These are phyloP conservation scores for Mycena crocata DNA, from an alignment of 768 basidiomycete species.

Conservation along the genomic window DNA sequence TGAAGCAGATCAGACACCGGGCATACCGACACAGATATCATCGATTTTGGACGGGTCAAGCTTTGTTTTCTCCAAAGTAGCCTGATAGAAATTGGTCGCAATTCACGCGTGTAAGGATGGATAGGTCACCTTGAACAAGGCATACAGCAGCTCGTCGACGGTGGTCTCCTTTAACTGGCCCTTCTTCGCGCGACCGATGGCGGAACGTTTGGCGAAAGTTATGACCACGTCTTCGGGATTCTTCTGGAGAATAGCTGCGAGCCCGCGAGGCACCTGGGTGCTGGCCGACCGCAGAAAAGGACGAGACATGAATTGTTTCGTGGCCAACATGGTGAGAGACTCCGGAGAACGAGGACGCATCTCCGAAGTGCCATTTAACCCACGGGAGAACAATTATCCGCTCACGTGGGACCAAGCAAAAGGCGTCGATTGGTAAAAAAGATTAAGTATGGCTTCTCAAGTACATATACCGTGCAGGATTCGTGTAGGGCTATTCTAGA, in stretches of 20 bases:
- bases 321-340: conserved; percentile 29
- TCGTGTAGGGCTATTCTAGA: conserved; percentile 1
- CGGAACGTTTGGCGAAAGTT: conserved; percentile 89
- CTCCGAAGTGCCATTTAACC: no score
- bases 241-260: conserved; percentile 70
- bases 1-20: not conserved
- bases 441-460: not conserved
- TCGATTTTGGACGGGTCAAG: conserved; percentile 80
- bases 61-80: conserved; percentile 71
- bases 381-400: conserved; percentile 11
- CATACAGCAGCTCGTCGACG: conserved; percentile 88
- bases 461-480: conserved; percentile 18
- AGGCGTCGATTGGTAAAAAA: not conserved
- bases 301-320: conserved; percentile 31
- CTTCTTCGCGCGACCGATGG: conserved; percentile 89
- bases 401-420: conserved; percentile 3
- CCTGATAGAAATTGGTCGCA: conserved; percentile 52
- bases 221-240: conserved; percentile 89
- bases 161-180: conserved; percentile 91
- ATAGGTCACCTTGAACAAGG: conserved; percentile 77
- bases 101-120: not conserved
- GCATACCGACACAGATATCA: conserved; percentile 85
- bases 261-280: conserved; percentile 57
- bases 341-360: no score
- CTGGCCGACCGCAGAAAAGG: conserved; percentile 52